A percentile compares a stretch with the other conserved stretches of the same genome.
Evolutionary conservation across 306 rosid species (phyloP).

Genomic region (Quercus parvula): DNA sequence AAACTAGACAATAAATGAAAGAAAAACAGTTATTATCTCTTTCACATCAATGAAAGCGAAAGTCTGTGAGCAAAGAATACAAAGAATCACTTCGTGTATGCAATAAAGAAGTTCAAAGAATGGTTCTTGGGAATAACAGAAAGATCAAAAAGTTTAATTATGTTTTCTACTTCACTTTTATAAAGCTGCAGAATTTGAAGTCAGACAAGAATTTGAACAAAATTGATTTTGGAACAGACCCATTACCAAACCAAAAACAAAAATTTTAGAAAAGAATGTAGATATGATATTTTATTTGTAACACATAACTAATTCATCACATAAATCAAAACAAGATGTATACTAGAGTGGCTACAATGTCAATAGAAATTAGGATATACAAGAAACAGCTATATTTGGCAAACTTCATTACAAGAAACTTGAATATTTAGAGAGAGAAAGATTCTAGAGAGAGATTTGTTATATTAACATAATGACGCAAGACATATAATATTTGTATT

Average conservation of each 20-base stretch:
- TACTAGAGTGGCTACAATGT: no score
- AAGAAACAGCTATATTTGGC: neutral
- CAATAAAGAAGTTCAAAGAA: constrained; percentile 57
- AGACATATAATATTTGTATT: no score
- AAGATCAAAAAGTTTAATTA: constrained; percentile 91
- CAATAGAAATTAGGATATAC: no score
- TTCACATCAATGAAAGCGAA: constrained; percentile 82
- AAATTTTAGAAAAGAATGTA: no score
- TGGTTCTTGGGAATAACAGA: constrained; percentile 68
- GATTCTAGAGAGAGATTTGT: no score
- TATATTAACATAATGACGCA: no score
- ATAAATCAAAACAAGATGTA: no score
- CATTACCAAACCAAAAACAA: neutral
- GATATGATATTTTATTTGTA: no score
- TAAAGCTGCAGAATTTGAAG: constrained; percentile 63
- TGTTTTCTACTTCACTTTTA: constrained; percentile 91
- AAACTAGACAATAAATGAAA: constrained; percentile 12
- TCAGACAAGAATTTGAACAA: neutral
- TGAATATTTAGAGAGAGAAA: no score
- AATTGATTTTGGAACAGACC: neutral
- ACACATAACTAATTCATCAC: no score
- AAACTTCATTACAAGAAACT: neutral
- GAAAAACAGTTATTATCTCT: constrained; percentile 13
- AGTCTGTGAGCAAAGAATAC: constrained; percentile 85
- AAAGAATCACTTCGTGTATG: constrained; percentile 76